Evolutionary conservation across 305 asterid species (phyloP), one percentile per base, ranked within the genome.

Genomic region (Fraxinus floribunda): DNA sequence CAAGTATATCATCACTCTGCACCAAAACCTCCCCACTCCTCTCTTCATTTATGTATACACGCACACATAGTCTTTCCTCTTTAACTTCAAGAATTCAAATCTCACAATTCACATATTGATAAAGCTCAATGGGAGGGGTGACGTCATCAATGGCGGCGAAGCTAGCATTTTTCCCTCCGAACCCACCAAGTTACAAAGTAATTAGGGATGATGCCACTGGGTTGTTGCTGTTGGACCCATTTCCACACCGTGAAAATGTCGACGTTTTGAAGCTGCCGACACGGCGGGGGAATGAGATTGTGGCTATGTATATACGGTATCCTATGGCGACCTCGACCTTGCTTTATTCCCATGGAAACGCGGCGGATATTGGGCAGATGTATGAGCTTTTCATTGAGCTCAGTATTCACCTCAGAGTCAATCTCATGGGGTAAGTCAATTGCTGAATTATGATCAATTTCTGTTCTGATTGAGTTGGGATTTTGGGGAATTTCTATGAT

Each of bases 141-240:
- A 94, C 97, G 87, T 95, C 99, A 78, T 94, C 98, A 74, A 93
- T 95, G 99, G 99, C 99, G 62, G 99, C 99, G 78, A 95, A 93
- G 89, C 86, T 95, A 82, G 99, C 99, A 30, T 95, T 94, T 82
- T 95, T 95, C 84, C 99, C 99, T 9, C 99, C 99, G 26, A 89
- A 86, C 81, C 99, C 99, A 46, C 95, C 99, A 9, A 90, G 92
- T 18, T 95, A 95, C 91, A 94, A 88, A 90, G 70, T 94, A 7
- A 66, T 86, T 68, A 91, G 83, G 11, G 97, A 93, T 79, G 90
- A 86, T 39, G 81, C 90, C 62, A 92, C 93, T 64, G 94, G 94
- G 74, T 83, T 95, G 84, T 83, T 91, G 86, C 91, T 94, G 82
- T 85, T 95, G 75, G 90, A 92, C 85, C 96, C 94, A 71, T 91